Percentiles rank a stretch among this genome's conserved stretches.
These are phyloP conservation scores for bread wheat (Triticum aestivum) DNA, from an alignment of 176 grass and related monocot genomes.

Conservation along the genomic window DNA sequence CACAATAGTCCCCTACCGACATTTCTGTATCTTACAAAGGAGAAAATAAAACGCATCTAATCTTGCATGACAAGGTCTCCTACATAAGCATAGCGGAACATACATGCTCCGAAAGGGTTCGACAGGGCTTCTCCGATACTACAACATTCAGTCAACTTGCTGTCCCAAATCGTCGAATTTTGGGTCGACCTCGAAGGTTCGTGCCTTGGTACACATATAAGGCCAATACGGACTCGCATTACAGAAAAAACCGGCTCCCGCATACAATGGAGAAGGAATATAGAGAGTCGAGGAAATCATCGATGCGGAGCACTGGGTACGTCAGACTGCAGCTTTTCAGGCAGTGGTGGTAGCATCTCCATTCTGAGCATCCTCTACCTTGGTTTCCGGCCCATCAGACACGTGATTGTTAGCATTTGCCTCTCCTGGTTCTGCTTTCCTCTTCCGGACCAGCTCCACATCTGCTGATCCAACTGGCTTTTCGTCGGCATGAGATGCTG, in stretches of 20 bases:
- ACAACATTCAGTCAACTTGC: constrained; percentile 20
- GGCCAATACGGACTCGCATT: constrained; percentile 16
- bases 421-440: constrained; percentile 19
- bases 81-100: constrained; percentile 27
- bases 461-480: constrained; percentile 1
- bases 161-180: constrained; percentile 14
- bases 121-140: constrained; percentile 7
- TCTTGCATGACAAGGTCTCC: constrained; percentile 33
- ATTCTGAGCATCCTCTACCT: constrained; percentile 43
- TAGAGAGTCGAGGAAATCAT: not conserved
- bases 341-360: constrained; percentile 33
- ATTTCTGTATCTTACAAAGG: constrained; percentile 31
- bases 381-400: constrained; percentile 23
- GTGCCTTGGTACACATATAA: constrained; percentile 15
- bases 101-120: not conserved
- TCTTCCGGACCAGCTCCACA: constrained; percentile 25
- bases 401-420: constrained; percentile 29
- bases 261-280: not conserved
- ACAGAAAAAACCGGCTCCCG: constrained; percentile 9
- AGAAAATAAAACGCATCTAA: not conserved
- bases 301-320: not conserved
- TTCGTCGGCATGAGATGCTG: constrained; percentile 12
- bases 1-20: constrained; percentile 1
- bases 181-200: constrained; percentile 15
- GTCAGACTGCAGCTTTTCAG: constrained; percentile 1